Conservation (phyloP, 139 green algal species). For the Chlamydomonas eustigma region DNA sequence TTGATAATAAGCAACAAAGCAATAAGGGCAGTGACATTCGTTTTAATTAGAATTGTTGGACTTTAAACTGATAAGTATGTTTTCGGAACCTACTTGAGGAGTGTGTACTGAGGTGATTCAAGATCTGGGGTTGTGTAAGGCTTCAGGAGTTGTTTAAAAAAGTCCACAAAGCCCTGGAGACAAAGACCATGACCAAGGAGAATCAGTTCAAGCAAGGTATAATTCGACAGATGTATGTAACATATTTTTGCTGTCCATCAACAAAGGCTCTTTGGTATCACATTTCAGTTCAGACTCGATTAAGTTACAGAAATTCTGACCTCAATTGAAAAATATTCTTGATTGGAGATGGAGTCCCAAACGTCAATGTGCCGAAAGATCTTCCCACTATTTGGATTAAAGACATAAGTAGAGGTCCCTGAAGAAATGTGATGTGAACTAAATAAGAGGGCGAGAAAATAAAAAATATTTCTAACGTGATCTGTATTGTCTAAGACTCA, state of each 20-base stretch:
- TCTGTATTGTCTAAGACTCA: too few species aligned
- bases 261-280: neutral
- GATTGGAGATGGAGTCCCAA: conserved; percentile 49
- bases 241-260: neutral
- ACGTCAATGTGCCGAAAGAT: conserved; percentile 52
- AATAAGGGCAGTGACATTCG: too few species aligned
- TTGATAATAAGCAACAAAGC: too few species aligned
- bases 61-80: neutral
- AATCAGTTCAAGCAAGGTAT: neutral
- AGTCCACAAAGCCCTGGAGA: conserved; percentile 15
- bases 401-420: conserved; percentile 49
- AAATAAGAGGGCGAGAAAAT: too few species aligned
- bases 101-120: conserved; percentile 34
- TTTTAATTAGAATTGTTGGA: neutral
- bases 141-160: conserved; percentile 5
- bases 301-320: neutral
- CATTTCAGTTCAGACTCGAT: neutral
- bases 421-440: neutral
- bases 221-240: neutral
- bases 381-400: conserved; percentile 39
- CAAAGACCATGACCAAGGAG: too few species aligned
- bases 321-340: conserved; percentile 23
- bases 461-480: too few species aligned
- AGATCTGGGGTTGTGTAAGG: conserved; percentile 19
- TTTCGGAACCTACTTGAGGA: conserved; percentile 33